Evolutionary conservation across 1,139 yeast genomes (phyloP), one percentile per base, ranked within the genome.

Genomic region (Taiozyma sp.): DNA sequence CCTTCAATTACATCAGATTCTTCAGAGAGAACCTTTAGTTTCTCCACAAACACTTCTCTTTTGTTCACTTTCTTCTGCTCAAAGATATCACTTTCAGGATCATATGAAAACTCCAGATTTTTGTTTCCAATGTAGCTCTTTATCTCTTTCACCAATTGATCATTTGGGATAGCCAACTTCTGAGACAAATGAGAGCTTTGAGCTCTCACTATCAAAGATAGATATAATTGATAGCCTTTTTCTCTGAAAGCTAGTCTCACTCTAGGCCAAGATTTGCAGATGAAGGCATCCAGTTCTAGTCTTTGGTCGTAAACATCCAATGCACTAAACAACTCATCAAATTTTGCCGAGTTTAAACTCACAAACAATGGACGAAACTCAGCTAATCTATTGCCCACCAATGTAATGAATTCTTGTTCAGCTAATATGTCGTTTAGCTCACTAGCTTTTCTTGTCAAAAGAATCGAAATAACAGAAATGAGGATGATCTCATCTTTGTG

Each of bases 151-250:
- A 53, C 39, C 1, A 61, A 48, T 10, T 51, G 50, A 0, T 45
- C 16, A 30, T 52, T 52, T 3, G 57, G 54, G 3, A 65, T 54
- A 4, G 51, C 50, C 32, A 64, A 46, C 44, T 57, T 60, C n/a
- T 32, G 4, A 1, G 63, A 52, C 19, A 65, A 43, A 46, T 64
- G 65, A 2, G 45, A 48, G 2, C 58, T 50, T 13, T 55, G 46
- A 7, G 58, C 56, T 46, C 54, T 54, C 16, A 57, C 54, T 16
- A 60, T 49, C 29, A 62, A 28, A 1, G 64, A 57, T 14, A 65
- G 47, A 45, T 64, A 65, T n/a, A 63, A 51, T 8, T 48, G 39
- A 47, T 58, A 63, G 1, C 58, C 55, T 46, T 55, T 58, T 14
- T 57, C 50, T 53, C 67, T 58, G 19, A 63, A 57, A 6, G 44